Evolutionary conservation across 169 alveolate genomes (phyloP).

Genomic region (Haemoproteus tartakovskyi): DNA sequence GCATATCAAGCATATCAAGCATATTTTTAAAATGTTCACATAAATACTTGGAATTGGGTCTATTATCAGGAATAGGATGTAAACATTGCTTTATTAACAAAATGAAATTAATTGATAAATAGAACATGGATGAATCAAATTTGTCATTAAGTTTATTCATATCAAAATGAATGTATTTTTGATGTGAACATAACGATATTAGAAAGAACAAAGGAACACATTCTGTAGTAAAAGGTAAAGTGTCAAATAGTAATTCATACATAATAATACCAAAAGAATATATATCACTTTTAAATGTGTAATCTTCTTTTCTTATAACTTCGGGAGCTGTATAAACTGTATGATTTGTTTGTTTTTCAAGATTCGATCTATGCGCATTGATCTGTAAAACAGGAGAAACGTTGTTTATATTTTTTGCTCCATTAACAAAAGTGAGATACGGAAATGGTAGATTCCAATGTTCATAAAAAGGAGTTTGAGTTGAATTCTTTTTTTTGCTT

Average conservation of each 20-base stretch:
- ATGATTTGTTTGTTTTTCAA: too few relatives aligned
- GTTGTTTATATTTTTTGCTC: too few relatives aligned
- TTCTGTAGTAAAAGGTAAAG: constrained; percentile 7
- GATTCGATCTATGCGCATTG: too few relatives aligned
- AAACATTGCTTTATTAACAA: constrained; percentile 27
- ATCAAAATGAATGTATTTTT: constrained; percentile 24
- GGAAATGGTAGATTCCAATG: too few relatives aligned
- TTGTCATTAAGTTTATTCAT: neutral
- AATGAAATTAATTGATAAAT: constrained; percentile 9
- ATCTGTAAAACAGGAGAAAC: too few relatives aligned
- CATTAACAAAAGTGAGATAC: too few relatives aligned
- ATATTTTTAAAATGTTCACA: neutral
- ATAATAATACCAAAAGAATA: constrained; percentile 83
- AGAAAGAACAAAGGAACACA: constrained; percentile 7
- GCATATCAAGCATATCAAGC: constrained; percentile 1
- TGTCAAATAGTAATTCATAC: constrained; percentile 76
- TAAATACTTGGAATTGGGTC: constrained; percentile 39
- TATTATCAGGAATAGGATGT: constrained; percentile 18
- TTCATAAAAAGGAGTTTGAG: too few relatives aligned
- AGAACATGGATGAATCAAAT: constrained; percentile 1
- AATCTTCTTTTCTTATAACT: constrained; percentile 77
- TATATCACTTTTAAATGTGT: constrained; percentile 80
- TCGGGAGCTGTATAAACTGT: constrained; percentile 88
- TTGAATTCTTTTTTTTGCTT: too few relatives aligned
- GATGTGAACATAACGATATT: constrained; percentile 2